Evolutionary conservation across 2,329 filamentous ascomycete species (phyloP).

Genomic region (Fusarium odoratissimum): DNA sequence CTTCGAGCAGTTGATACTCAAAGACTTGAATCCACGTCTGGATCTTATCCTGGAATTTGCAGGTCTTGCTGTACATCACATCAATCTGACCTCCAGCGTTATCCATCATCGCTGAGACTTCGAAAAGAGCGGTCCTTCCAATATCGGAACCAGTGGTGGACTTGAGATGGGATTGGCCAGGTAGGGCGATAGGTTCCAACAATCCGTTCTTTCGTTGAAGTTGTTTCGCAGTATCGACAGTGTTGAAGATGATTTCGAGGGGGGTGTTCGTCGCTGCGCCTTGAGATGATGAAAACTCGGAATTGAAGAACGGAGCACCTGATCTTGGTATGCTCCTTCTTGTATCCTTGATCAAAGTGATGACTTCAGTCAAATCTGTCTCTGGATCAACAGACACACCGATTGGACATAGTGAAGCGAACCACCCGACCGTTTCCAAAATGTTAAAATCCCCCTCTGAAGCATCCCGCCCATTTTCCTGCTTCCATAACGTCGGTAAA

Average conservation of each 20-base stretch:
- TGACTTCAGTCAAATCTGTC: slow-evolving; percentile 62
- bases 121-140: slow-evolving; percentile 62
- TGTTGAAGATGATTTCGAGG: slow-evolving; percentile 70
- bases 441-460: slow-evolving; percentile 62
- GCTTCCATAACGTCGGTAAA: slow-evolving; percentile 65
- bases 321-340: slow-evolving; percentile 58
- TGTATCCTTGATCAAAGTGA: slow-evolving; percentile 65
- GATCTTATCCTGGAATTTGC: slow-evolving; percentile 57
- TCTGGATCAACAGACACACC: slow-evolving; percentile 55
- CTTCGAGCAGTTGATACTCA: slow-evolving; percentile 59
- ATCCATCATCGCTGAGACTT: slow-evolving; percentile 61
- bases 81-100: slow-evolving; percentile 57
- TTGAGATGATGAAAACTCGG: slow-evolving; percentile 54
- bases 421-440: slow-evolving; percentile 69
- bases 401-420: slow-evolving; percentile 67
- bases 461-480: slow-evolving; percentile 61
- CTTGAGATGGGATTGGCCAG: slow-evolving; percentile 54
- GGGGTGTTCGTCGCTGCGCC: slow-evolving; percentile 55
- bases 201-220: slow-evolving; percentile 61
- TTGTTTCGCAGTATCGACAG: slow-evolving; percentile 62
- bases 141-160: slow-evolving; percentile 60
- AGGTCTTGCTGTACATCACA: slow-evolving; percentile 57
- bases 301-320: slow-evolving; percentile 63
- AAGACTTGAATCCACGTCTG: slow-evolving; percentile 60
- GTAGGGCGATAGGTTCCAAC: slow-evolving; percentile 59